phyloP scores from a whole-genome alignment of 805 yeast genomes.

The Monosporozyma yasuniensis region DNA sequence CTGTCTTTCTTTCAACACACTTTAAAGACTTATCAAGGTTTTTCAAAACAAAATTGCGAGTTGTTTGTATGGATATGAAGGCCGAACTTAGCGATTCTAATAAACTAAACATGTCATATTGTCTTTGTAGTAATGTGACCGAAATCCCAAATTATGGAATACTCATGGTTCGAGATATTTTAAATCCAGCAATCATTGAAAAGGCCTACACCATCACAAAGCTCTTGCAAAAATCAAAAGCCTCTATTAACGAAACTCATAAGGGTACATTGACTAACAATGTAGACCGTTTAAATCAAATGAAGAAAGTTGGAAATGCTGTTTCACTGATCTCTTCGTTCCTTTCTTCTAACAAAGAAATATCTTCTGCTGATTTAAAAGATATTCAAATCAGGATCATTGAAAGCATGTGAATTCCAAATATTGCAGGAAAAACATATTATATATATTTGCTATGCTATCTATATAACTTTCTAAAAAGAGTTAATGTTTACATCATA shows the following conservation, averaged over 20 bases:
- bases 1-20: constrained; percentile 38
- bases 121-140: constrained; percentile 16
- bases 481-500: neutral
- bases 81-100: constrained; percentile 14
- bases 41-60: constrained; percentile 29
- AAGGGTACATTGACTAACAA: neutral
- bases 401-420: neutral
- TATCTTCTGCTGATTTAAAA: constrained; percentile 12
- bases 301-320: constrained; percentile 24
- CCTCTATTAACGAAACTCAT: neutral
- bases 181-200: constrained; percentile 19
- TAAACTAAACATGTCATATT: constrained; percentile 27
- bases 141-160: constrained; percentile 29
- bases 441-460: neutral
- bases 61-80: constrained; percentile 33
- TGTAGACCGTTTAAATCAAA: constrained; percentile 6
- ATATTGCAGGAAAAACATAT: neutral
- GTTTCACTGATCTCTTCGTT: constrained; percentile 19
- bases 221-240: neutral
- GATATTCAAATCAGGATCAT: constrained; percentile 24
- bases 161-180: constrained; percentile 20
- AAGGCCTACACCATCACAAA: constrained; percentile 22
- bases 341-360: constrained; percentile 7
- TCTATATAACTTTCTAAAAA: neutral
- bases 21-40: constrained; percentile 35